phyloP scores from a whole-genome alignment of 805 yeast genomes.

The Brettanomyces naardenensis region DNA sequence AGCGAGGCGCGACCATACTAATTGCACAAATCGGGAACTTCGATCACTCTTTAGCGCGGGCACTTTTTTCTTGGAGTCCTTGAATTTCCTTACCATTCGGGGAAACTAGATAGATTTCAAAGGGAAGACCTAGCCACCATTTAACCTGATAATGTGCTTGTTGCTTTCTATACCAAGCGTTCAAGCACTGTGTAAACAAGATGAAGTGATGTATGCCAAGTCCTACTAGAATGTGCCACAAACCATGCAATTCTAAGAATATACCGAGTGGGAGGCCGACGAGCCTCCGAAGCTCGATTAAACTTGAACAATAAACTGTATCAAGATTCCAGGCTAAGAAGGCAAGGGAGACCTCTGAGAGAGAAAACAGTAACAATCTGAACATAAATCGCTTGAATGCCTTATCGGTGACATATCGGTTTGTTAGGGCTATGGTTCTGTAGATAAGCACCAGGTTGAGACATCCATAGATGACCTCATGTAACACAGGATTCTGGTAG shows the following conservation, averaged over 20 bases:
- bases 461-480: conserved; percentile 73
- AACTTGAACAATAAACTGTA: conserved; percentile 61
- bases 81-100: too few species aligned
- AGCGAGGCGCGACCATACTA: too few species aligned
- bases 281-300: conserved; percentile 49
- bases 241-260: conserved; percentile 75
- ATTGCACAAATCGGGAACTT: too few species aligned
- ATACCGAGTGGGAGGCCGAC: conserved; percentile 79
- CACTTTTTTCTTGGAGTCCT: not conserved
- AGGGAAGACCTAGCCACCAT: conserved; percentile 50
- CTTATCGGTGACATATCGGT: conserved; percentile 42
- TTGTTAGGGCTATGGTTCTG: conserved; percentile 45
- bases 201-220: conserved; percentile 77
- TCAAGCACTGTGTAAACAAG: conserved; percentile 65
- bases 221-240: conserved; percentile 90
- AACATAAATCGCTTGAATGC: conserved; percentile 41
- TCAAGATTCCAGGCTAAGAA: conserved; percentile 82
- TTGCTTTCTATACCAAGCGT: conserved; percentile 50
- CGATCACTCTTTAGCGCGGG: too few species aligned
- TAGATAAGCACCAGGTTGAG: conserved; percentile 60
- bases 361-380: conserved; percentile 50
- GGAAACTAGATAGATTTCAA: conserved; percentile 33
- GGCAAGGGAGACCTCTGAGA: conserved; percentile 57
- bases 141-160: conserved; percentile 45
- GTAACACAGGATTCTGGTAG: conserved; percentile 70